Evolutionary conservation across 179 eudicot species (phyloP), one percentile per base, ranked within the genome.

Genomic region (Beta macrorhiza): DNA sequence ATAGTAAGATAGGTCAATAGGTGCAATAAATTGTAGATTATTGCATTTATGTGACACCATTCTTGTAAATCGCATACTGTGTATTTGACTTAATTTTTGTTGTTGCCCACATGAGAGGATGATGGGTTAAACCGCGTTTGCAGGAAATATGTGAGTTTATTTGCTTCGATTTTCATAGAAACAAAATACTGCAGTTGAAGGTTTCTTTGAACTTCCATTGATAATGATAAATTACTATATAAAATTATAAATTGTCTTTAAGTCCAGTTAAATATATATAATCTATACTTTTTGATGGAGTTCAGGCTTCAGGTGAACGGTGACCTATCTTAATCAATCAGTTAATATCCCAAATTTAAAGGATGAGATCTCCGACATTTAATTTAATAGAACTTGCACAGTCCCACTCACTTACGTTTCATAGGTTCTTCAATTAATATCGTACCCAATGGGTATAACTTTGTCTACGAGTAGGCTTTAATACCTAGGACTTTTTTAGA

Each of bases 41-140:
- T 76, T 76, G 69, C 68, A 76, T 61, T 76, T 10, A 75, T 75
- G 67, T 17, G 29, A 57, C 22, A 17, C 64, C 63, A 73, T 73
- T 52, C 61, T 73, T 73, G 61, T 73, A 62, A 51, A 20, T 11
- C 42, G 14, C 0, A 5, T 51, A 29, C 44, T 73, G n/a, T 52
- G 1, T 73, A 56, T 49, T 71, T 71, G 56, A 71, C 58, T 51
- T 53, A 51, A 72, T 22, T 25, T 32, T 75, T 56, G 78, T 32
- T 55, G 69, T 37, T 49, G 25, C 17, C 56, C 68, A 44, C 37
- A 76, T 76, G 70, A 61, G 52, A 76, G 55, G 67, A 29, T 58
- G 56, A 61, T 44, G n/a, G 53, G 57, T 57, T 13, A 22, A 71
- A 70, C 55, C 62, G 64, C 78, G 57, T 79, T 53, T 10, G 5